phyloP scores from a whole-genome alignment of 805 yeast species.

The Candida saitoana region DNA sequence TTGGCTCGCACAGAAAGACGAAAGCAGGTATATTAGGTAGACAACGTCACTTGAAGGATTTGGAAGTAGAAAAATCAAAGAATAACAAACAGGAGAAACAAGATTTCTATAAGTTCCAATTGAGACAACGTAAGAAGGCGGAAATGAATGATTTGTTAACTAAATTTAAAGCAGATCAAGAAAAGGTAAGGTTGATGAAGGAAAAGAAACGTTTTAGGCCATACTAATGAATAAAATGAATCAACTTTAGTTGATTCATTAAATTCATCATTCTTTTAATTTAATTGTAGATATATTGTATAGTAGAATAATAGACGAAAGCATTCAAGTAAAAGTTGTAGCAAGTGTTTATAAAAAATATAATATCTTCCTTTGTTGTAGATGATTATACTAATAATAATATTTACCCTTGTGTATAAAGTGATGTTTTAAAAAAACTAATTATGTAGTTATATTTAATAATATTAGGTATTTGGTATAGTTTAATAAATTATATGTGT shows the following conservation, averaged over 20 bases:
- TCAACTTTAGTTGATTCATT: no score
- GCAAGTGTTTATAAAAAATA: no score
- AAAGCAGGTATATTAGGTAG: conserved; percentile 66
- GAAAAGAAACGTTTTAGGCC: conserved; percentile 84
- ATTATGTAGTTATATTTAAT: no score
- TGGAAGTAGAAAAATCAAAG: conserved; percentile 40
- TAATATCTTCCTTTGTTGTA: no score
- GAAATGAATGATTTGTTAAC: conserved; percentile 84
- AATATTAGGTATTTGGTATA: no score
- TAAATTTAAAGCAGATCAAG: conserved; percentile 90
- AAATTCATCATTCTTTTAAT: neutral
- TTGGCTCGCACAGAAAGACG: conserved; percentile 80
- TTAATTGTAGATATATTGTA: neutral
- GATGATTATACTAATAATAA: no score
- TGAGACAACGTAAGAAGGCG: conserved; percentile 86
- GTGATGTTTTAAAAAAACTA: no score
- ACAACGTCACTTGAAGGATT: conserved; percentile 37
- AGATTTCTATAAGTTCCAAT: conserved; percentile 94
- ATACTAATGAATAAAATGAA: no score
- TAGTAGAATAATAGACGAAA: neutral
- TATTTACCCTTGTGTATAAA: no score
- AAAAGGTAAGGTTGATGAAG: conserved; percentile 70
- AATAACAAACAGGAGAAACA: conserved; percentile 71
- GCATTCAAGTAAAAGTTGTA: no score
- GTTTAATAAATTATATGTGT: no score